Evolutionary conservation across 2,329 filamentous ascomycete species (phyloP).

Genomic region (Zymoseptoria crescenta): DNA sequence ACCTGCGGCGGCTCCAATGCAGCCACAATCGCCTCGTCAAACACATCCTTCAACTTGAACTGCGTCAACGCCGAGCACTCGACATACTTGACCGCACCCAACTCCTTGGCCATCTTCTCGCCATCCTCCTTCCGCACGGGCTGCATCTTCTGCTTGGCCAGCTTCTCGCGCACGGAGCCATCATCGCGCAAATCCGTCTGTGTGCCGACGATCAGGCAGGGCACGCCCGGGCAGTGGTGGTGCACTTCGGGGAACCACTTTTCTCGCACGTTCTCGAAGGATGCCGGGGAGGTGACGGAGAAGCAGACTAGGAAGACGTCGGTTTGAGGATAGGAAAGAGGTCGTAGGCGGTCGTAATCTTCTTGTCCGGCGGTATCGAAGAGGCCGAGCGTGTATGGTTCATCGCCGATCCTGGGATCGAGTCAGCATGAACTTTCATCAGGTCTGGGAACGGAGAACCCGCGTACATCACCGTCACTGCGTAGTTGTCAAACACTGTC

Average conservation of each 20-base stretch:
- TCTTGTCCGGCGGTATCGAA: slow-evolving; percentile 99
- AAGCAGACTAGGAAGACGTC: slow-evolving; percentile 99
- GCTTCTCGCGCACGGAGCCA: slow-evolving; percentile 76
- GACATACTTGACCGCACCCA: slow-evolving; percentile 97
- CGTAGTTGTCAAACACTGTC: slow-evolving; percentile 99
- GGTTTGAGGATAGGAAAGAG: slow-evolving; percentile 94
- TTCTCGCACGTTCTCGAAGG: slow-evolving; percentile 97
- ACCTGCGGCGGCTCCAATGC: slow-evolving; percentile 79
- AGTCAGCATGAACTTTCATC: slow-evolving; percentile 3
- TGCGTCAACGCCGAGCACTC: slow-evolving; percentile 97
- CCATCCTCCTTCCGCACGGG: slow-evolving; percentile 89
- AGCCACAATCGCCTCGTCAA: slow-evolving; percentile 97
- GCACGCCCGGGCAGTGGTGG: slow-evolving; percentile 95
- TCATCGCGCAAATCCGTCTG: slow-evolving; percentile 96
- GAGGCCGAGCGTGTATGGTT: slow-evolving; percentile 92
- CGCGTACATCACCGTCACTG: slow-evolving; percentile 82
- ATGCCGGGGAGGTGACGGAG: slow-evolving; percentile 92
- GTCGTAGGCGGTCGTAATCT: slow-evolving; percentile 96
- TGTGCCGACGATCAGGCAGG: slow-evolving; percentile 94
- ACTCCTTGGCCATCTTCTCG: slow-evolving; percentile 90
- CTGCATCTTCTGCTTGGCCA: slow-evolving; percentile 91
- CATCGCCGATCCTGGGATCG: slow-evolving; percentile 81
- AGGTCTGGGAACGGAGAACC: background rate
- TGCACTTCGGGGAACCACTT: slow-evolving; percentile 99
- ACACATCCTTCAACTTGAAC: slow-evolving; percentile 98